Evolutionary conservation across 805 yeast genomes (phyloP).

Genomic region (Spathaspora arborariae): DNA sequence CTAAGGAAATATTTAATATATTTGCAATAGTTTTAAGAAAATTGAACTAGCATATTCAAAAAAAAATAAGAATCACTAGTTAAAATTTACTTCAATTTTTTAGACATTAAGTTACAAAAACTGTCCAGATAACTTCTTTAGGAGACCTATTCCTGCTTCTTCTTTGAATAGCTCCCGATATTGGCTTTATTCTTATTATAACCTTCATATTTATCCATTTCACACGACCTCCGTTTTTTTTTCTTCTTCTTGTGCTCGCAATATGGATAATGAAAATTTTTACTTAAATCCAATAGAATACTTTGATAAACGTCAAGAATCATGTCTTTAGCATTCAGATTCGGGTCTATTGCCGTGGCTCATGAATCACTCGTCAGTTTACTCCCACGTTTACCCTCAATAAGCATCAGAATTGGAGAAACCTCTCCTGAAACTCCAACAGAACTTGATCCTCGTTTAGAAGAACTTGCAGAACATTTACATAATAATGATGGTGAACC

Average conservation of each 20-base stretch:
- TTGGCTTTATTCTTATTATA: no score
- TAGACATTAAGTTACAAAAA: no score
- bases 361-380: constrained; percentile 8
- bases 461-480: constrained; percentile 38
- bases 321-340: constrained; percentile 25
- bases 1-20: no score
- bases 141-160: no score
- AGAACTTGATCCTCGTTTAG: constrained; percentile 22
- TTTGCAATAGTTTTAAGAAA: no score
- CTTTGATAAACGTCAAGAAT: background rate
- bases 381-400: constrained; percentile 14
- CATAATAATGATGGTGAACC: constrained; percentile 27
- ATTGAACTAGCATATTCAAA: no score
- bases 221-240: background rate
- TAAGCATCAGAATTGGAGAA: constrained; percentile 4
- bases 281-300: background rate
- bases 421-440: background rate
- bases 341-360: constrained; percentile 10
- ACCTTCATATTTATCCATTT: background rate
- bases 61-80: no score
- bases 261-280: background rate
- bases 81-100: no score
- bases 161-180: no score
- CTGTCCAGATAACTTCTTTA: no score
- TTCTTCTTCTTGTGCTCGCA: background rate